Evolutionary conservation across 352 stramenopile genomes (phyloP).

Genomic region (Phytophthora melonis): DNA sequence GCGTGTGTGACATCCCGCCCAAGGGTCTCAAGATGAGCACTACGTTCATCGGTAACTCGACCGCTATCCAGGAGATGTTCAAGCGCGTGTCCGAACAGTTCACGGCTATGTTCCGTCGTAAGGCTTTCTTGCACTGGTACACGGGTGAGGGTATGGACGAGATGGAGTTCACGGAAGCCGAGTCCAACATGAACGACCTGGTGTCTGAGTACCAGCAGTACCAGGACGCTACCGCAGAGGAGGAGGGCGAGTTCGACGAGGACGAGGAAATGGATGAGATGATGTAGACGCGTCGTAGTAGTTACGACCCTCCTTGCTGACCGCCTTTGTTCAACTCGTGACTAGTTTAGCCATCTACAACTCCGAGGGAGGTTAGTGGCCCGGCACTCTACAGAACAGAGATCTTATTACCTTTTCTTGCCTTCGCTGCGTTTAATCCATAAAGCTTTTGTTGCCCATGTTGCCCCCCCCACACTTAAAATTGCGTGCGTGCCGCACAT

Average conservation of each 20-base stretch:
- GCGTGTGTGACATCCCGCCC: conserved; percentile 99
- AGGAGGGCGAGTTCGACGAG: conserved; percentile 98
- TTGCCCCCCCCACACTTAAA: not conserved
- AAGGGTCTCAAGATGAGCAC: conserved; percentile 98
- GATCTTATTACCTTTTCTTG: conserved; percentile 69
- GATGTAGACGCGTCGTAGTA: conserved; percentile 79
- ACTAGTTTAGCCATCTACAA: conserved; percentile 75
- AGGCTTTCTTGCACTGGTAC: conserved; percentile 99
- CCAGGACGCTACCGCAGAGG: conserved; percentile 99
- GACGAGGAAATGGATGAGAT: conserved; percentile 95
- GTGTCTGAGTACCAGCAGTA: conserved; percentile 99
- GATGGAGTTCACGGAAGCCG: conserved; percentile 99
- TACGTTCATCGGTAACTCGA: conserved; percentile 99
- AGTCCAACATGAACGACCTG: conserved; percentile 99
- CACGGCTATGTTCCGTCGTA: conserved; percentile 99
- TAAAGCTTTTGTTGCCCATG: conserved; percentile 8
- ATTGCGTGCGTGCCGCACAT: too few relatives aligned
- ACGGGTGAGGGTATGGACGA: conserved; percentile 99
- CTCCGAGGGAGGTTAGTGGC: conserved; percentile 55
- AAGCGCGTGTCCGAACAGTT: conserved; percentile 99
- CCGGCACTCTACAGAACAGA: conserved; percentile 65
- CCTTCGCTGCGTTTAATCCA: conserved; percentile 32
- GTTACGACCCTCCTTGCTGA: conserved; percentile 52
- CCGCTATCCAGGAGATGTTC: conserved; percentile 99
- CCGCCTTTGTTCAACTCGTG: conserved; percentile 45